These are phyloP conservation scores for Aphanomyces euteiches DNA, from an alignment of 352 stramenopile species.

Conservation along the genomic window DNA sequence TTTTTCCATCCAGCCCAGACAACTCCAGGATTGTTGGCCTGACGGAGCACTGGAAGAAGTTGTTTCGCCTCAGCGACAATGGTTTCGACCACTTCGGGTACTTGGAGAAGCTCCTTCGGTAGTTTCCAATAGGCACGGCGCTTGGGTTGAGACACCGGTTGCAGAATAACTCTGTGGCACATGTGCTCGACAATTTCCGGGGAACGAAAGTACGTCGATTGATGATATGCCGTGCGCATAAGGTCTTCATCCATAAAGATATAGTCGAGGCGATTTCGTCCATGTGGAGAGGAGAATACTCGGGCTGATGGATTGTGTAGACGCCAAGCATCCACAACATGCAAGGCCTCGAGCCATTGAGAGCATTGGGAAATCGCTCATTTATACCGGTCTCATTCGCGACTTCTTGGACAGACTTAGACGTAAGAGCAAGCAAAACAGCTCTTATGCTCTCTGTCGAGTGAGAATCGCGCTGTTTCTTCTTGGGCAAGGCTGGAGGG, in stretches of 20 bases:
- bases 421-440: too few relatives aligned
- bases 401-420: too few relatives aligned
- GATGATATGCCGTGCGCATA: neutral
- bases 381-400: too few relatives aligned
- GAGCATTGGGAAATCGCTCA: neutral
- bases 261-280: slow-evolving; percentile 32
- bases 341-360: neutral
- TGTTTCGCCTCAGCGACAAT: neutral
- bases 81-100: neutral
- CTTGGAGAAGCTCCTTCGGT: neutral
- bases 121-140: neutral
- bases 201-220: slow-evolving; percentile 14
- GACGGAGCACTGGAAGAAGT: neutral
- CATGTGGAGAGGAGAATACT: slow-evolving; percentile 25
- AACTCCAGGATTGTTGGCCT: neutral
- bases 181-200: neutral
- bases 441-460: too few relatives aligned
- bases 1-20: slow-evolving; percentile 12
- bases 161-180: neutral
- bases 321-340: slow-evolving; percentile 32
- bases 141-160: neutral
- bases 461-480: too few relatives aligned
- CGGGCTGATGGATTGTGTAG: slow-evolving; percentile 22
- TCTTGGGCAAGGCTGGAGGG: too few relatives aligned
- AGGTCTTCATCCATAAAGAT: slow-evolving; percentile 25